Conservation (phyloP, 768 basidiomycete species). For the Tricholoma matsutake region DNA sequence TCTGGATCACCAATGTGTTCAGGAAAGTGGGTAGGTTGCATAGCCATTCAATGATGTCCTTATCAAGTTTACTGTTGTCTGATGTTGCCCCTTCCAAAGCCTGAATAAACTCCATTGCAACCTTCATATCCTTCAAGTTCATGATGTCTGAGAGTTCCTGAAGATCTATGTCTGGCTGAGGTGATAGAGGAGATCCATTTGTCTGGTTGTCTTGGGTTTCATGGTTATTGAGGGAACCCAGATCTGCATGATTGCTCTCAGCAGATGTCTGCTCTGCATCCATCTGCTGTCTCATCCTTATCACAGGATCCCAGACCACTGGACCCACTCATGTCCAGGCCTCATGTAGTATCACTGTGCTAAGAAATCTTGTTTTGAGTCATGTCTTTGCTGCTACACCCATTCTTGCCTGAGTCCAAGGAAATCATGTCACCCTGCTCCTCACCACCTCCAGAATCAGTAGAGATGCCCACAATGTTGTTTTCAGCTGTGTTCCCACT, state of each 20-base stretch:
- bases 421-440: no score
- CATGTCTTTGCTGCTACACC: no score
- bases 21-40: neutral
- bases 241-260: neutral
- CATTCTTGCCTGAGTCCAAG: no score
- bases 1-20: neutral
- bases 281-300: neutral
- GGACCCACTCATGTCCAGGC: no score
- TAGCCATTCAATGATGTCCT: no score
- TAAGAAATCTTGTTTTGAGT: neutral
- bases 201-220: neutral
- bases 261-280: neutral
- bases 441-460: no score
- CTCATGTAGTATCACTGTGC: no score
- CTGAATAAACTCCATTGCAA: constrained; percentile 16
- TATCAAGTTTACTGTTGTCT: constrained; percentile 16
- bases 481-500: neutral
- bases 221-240: neutral
- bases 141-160: neutral
- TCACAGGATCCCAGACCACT: no score
- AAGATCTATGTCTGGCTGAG: neutral
- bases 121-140: constrained; percentile 17
- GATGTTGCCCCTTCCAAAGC: constrained; percentile 22
- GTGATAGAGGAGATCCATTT: neutral
- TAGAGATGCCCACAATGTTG: no score